phyloP scores from a whole-genome alignment of 495 filamentous ascomycete species.

The Bathelium albidoporum region DNA sequence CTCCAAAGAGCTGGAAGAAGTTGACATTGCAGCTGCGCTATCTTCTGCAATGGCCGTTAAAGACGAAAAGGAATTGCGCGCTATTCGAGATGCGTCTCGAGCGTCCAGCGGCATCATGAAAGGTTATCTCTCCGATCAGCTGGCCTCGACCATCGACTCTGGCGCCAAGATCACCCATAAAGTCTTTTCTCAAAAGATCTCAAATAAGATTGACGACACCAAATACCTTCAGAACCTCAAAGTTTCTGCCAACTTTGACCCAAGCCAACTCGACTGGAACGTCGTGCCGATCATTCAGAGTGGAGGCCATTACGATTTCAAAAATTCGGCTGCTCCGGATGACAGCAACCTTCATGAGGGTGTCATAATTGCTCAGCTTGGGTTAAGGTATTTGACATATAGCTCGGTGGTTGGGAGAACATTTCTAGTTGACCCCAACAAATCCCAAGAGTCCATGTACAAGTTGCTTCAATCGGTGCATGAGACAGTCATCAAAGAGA shows the following conservation, averaged over 20 bases:
- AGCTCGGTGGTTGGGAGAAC: constrained; percentile 81
- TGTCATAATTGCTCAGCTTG: constrained; percentile 83
- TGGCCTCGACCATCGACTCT: constrained; percentile 87
- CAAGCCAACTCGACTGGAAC: constrained; percentile 87
- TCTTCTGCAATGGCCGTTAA: constrained; percentile 85
- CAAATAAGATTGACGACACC: constrained; percentile 77
- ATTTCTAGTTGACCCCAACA: constrained; percentile 93
- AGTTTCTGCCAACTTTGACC: constrained; percentile 76
- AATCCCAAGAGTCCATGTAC: constrained; percentile 87
- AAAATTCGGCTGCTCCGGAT: constrained; percentile 61
- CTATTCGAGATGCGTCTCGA: constrained; percentile 84
- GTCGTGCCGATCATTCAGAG: constrained; percentile 88
- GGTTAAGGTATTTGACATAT: constrained; percentile 89
- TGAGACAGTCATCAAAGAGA: constrained; percentile 74
- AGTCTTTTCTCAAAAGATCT: constrained; percentile 69
- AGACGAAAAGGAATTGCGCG: constrained; percentile 87
- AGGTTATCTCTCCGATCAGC: constrained; percentile 92
- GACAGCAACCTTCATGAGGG: constrained; percentile 81
- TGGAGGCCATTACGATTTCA: constrained; percentile 87
- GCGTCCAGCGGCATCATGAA: constrained; percentile 87
- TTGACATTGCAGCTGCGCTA: constrained; percentile 73
- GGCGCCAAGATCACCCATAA: constrained; percentile 95
- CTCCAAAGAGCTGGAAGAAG: constrained; percentile 75
- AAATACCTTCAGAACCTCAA: constrained; percentile 89
- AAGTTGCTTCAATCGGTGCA: constrained; percentile 81